Evolutionary conservation across 257 asterid genomes (phyloP).

Genomic region (Petunia axillaris): DNA sequence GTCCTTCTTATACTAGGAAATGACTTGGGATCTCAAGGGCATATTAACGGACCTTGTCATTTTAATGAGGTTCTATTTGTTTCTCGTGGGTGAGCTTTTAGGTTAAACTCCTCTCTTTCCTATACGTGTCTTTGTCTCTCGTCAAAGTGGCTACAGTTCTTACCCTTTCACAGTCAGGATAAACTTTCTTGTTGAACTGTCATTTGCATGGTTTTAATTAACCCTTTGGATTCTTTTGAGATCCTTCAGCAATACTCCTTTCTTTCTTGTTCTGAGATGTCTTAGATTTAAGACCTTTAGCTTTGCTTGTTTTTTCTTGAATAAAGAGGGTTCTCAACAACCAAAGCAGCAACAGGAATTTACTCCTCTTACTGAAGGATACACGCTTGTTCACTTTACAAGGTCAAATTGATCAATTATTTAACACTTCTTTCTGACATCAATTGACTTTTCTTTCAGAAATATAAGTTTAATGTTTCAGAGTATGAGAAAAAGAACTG

Average conservation of each 20-base stretch:
- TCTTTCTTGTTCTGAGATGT: neutral
- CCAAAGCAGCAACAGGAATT: neutral
- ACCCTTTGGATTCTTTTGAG: neutral
- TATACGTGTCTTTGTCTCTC: neutral
- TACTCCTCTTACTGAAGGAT: neutral
- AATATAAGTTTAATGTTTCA: neutral
- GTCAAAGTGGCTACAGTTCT: neutral
- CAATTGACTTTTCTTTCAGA: neutral
- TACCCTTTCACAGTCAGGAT: neutral
- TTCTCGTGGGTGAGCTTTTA: neutral
- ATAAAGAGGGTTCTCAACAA: neutral
- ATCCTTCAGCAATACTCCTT: neutral
- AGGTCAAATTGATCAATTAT: neutral
- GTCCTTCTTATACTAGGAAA: neutral
- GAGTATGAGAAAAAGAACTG: neutral
- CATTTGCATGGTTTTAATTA: neutral
- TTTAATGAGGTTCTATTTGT: neutral
- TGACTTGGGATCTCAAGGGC: constrained; percentile 1
- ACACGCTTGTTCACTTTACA: neutral
- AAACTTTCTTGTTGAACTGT: neutral
- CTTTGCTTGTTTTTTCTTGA: neutral
- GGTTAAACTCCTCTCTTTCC: neutral
- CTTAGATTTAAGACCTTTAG: neutral
- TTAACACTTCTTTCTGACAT: neutral
- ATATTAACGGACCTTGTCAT: neutral